phyloP scores from a whole-genome alignment of 2,329 filamentous ascomycete species.

The Knufia petricola region DNA sequence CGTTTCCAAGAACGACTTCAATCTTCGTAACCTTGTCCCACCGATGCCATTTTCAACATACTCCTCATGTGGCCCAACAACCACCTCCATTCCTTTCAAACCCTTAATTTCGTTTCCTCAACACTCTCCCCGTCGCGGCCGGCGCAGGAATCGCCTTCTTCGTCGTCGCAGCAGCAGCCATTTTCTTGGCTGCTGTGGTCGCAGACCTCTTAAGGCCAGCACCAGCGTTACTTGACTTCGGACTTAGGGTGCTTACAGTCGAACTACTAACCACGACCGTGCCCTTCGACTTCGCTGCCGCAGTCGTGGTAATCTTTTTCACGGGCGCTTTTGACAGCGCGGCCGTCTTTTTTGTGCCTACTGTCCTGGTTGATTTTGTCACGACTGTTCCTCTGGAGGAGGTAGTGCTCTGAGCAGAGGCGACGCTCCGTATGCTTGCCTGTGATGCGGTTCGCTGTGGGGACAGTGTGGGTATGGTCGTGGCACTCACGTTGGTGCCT shows the following conservation, averaged over 20 bases:
- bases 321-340: neutral
- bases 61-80: too few species aligned
- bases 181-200: conserved; percentile 8
- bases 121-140: conserved; percentile 12
- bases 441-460: conserved; percentile 19
- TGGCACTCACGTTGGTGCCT: neutral
- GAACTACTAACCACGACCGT: conserved; percentile 4
- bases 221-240: neutral
- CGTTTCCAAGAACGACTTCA: too few species aligned
- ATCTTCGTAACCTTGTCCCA: too few species aligned
- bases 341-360: conserved; percentile 5
- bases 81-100: too few species aligned
- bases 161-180: conserved; percentile 6
- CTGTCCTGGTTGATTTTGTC: conserved; percentile 14
- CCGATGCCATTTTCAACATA: too few species aligned
- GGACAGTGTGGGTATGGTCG: conserved; percentile 8
- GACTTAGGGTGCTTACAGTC: conserved; percentile 4
- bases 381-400: conserved; percentile 18
- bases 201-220: conserved; percentile 5
- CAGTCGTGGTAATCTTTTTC: neutral
- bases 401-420: conserved; percentile 16
- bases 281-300: conserved; percentile 5
- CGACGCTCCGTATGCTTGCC: conserved; percentile 14
- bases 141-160: conserved; percentile 7
- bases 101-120: conserved; percentile 6